Evolutionary conservation across 176 grass and related monocot genomes (phyloP), one percentile per base, ranked within the genome.

Genomic region (Dactylis glomerata): DNA sequence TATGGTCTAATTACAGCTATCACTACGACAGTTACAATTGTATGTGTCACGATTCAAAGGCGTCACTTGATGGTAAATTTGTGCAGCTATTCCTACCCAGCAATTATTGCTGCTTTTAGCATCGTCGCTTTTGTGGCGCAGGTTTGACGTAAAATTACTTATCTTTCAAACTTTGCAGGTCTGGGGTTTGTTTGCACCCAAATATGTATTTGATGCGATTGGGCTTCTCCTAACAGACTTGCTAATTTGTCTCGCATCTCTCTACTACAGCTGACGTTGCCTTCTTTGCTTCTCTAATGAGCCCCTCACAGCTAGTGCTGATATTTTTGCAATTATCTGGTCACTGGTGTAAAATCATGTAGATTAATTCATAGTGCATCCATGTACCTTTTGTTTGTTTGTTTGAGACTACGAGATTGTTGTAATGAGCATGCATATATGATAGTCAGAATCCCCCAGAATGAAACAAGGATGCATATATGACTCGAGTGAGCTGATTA

Each of bases 111-210:
- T 20, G 0, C 3, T 73, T 68, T 41, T 31, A 42, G 19, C 72
- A 78, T 44, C 4, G 4, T 69, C 56, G 30, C 49, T 76, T 71
- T 71, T 32, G 31, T 2, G 36, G 10, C 14, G 24, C 74, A 3
- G 19, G 24, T 78, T 55, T 82, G 52, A 16, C 36, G 10, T 50
- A 10, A 80, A 44, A 73, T 16, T 24, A 42, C n/a, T 47, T 81
- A 66, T 84, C 0, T 30, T 52, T 71, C 73, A 76, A 70, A 84
- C 20, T 74, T 95, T 90, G 82, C 96, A 95, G 93, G 96, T 98
- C 37, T 98, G 96, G 96, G 96, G 96, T 56, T 98, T 98, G 80
- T 98, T 98, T 94, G 96, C 96, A 20, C 96, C 96, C 32, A 98
- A 98, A 64, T 98, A 98, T 24, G 93, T 98, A 47, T 98, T 98